These are phyloP conservation scores for Cercospora canescens DNA, from an alignment of 2,329 filamentous ascomycete genomes.

Conservation along the genomic window DNA sequence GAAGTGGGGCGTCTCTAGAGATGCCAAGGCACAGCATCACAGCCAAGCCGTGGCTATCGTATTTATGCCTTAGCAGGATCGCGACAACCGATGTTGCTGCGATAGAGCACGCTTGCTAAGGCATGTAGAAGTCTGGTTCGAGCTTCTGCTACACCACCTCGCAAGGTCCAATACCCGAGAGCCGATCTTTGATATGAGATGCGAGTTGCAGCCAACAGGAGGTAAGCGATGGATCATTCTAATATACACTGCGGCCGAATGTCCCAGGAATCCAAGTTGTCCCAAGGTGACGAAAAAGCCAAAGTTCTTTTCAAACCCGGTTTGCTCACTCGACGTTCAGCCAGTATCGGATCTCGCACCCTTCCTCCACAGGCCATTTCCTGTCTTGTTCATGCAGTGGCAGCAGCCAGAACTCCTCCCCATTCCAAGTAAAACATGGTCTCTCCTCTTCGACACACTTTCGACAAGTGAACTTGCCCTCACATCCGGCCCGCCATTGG, in stretches of 20 bases:
- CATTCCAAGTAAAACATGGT: conserved; percentile 28
- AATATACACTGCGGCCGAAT: not conserved
- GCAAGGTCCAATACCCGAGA: not conserved
- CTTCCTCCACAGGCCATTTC: conserved; percentile 19
- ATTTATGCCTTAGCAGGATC: not conserved
- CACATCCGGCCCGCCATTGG: conserved; percentile 24
- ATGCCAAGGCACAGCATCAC: not conserved
- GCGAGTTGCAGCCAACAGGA: not conserved
- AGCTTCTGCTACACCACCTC: not conserved
- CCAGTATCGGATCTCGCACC: conserved; percentile 30
- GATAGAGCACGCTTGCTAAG: not conserved
- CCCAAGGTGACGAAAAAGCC: not conserved
- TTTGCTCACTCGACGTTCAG: conserved; percentile 22
- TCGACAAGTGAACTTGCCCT: conserved; percentile 29
- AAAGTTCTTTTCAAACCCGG: not conserved
- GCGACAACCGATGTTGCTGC: not conserved
- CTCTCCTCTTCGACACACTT: conserved; percentile 25
- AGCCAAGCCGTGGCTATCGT: not conserved
- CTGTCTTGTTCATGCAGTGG: conserved; percentile 31
- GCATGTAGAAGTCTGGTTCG: not conserved
- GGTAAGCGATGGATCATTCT: not conserved
- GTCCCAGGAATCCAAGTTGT: not conserved
- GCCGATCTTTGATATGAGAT: not conserved
- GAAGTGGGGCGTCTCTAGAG: not conserved
- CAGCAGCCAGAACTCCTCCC: conserved; percentile 30